These are phyloP conservation scores for Alternaria tenuissima DNA, from an alignment of 2,329 filamentous ascomycete genomes.

Conservation along the genomic window DNA sequence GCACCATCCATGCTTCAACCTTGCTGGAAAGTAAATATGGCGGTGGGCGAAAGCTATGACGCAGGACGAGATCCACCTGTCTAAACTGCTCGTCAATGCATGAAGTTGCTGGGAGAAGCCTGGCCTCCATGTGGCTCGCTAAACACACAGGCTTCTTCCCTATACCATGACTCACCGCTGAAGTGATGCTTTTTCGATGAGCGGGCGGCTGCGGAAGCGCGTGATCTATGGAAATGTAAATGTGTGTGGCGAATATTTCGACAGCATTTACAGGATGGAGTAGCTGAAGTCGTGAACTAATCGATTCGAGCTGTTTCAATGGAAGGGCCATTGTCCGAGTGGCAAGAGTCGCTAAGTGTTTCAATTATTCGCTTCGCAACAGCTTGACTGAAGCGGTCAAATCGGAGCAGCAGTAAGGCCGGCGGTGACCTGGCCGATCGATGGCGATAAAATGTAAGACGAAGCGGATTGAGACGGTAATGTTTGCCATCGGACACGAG, in stretches of 20 bases:
- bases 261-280: not conserved
- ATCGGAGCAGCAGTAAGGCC: conserved; percentile 12
- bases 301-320: not conserved
- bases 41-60: conserved; percentile 29
- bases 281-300: conserved; percentile 15
- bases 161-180: conserved; percentile 33
- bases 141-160: conserved; percentile 23
- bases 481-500: conserved; percentile 18
- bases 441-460: conserved; percentile 10
- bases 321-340: conserved; percentile 4
- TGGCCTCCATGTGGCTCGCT: conserved; percentile 28
- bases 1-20: conserved; percentile 19
- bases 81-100: conserved; percentile 32
- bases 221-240: not conserved
- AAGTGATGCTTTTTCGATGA: conserved; percentile 8
- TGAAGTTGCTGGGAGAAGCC: conserved; percentile 22
- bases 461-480: conserved; percentile 15
- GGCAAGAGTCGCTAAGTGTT: conserved; percentile 13
- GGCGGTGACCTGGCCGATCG: conserved; percentile 20
- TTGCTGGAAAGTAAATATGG: conserved; percentile 15
- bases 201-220: conserved; percentile 7
- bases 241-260: conserved; percentile 3
- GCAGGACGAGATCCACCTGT: conserved; percentile 25
- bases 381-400: conserved; percentile 10
- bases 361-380: conserved; percentile 9